A percentile compares a stretch with the other conserved stretches of the same genome.
Conservation (phyloP, 495 filamentous ascomycete genomes). For the Podospora pseudocomata region DNA sequence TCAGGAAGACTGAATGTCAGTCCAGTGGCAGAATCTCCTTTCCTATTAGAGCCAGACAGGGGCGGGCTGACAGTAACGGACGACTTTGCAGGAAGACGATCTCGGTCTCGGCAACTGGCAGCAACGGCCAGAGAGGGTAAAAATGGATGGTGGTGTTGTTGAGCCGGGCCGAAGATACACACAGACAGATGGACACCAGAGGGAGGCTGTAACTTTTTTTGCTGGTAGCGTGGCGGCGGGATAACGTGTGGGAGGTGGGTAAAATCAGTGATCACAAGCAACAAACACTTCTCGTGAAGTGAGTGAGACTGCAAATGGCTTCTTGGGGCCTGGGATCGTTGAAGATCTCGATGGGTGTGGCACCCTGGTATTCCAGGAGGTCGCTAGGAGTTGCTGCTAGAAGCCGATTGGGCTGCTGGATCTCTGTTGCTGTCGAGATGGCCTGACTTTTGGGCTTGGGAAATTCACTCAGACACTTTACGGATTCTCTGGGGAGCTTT, state of each 20-base stretch:
- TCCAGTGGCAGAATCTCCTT: not conserved
- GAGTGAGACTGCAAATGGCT: not conserved
- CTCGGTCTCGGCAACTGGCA: slow-evolving; percentile 1
- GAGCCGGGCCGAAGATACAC: slow-evolving; percentile 1
- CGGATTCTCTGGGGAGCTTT: slow-evolving; percentile 1
- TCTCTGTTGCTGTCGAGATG: slow-evolving; percentile 24
- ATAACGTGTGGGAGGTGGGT: not conserved
- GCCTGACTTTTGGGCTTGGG: slow-evolving; percentile 26
- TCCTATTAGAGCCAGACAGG: not conserved
- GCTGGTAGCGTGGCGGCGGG: not conserved
- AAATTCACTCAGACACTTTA: slow-evolving; percentile 18
- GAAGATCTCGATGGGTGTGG: not conserved
- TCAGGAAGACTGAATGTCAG: not conserved
- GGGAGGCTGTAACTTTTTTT: not conserved
- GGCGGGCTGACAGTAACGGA: not conserved
- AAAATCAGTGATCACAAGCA: not conserved
- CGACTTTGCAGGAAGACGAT: not conserved
- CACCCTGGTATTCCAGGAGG: not conserved
- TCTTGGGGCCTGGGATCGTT: not conserved
- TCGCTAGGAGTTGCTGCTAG: not conserved
- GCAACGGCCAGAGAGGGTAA: not conserved
- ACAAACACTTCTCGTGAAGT: not conserved
- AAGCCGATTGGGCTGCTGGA: slow-evolving; percentile 16
- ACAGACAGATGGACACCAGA: not conserved
- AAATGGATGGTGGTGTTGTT: slow-evolving; percentile 1